Conservation (phyloP, 1,284 basidiomycete genomes). For the Moniliella sp. region DNA sequence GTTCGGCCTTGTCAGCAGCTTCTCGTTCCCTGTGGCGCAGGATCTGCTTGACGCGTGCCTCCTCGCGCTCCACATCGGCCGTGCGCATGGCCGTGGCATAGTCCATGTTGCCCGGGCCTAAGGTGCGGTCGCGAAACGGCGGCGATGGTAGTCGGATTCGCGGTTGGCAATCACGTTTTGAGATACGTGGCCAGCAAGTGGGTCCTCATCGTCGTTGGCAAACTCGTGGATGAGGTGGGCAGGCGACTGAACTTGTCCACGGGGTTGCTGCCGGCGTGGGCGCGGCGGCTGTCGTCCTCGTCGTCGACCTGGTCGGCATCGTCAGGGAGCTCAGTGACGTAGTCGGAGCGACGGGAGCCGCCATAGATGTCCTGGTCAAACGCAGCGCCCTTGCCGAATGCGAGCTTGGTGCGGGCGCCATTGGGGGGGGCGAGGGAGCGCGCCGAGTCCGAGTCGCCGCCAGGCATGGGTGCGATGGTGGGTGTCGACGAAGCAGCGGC, state of each 20-base stretch:
- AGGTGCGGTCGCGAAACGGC: constrained; percentile 47
- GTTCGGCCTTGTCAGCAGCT: constrained; percentile 43
- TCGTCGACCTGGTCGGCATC: constrained; percentile 1
- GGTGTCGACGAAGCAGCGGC: no score
- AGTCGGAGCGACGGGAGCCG: constrained; percentile 10
- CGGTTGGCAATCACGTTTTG: constrained; percentile 78
- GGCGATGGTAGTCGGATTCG: constrained; percentile 83
- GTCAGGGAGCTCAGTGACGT: constrained; percentile 15
- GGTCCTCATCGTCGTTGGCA: constrained; percentile 68
- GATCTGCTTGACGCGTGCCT: constrained; percentile 56
- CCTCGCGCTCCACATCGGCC: constrained; percentile 75
- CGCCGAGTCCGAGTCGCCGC: no score
- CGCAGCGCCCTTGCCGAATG: constrained; percentile 9
- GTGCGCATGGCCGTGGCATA: constrained; percentile 61
- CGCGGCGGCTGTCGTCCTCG: constrained; percentile 8
- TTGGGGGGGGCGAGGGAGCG: background rate
- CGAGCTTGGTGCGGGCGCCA: background rate
- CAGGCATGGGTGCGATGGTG: no score
- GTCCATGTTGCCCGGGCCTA: constrained; percentile 9
- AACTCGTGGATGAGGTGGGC: constrained; percentile 89
- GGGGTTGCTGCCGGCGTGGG: constrained; percentile 20
- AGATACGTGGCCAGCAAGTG: constrained; percentile 73
- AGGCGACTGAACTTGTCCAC: constrained; percentile 44
- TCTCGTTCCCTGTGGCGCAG: constrained; percentile 65
- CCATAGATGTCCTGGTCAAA: constrained; percentile 19